Base-by-base conservation (phyloP, 305 asterid genomes). In the Ruellia speciosa region DNA sequence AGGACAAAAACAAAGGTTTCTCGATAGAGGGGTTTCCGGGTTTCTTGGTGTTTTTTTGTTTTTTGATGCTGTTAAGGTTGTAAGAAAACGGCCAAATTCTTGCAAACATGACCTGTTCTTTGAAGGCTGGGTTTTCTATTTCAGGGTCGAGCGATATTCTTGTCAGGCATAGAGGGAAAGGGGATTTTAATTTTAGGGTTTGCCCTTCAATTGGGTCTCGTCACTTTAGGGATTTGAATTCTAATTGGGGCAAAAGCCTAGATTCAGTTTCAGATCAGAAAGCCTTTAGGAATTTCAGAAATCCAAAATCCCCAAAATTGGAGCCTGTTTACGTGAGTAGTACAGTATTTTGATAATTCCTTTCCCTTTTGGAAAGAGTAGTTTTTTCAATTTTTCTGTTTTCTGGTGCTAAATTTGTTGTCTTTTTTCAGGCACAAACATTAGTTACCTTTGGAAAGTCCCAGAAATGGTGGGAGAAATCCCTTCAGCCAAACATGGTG, bases 381-480 rank as follows among this genome's bases (percentile, higher is more conserved):
- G 45, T 46, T 39, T 4, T 14, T 14, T 39, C 48, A 13, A 6
- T n/a, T 4, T 45, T 45, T n/a, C 18, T 5, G 14, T 0, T 34
- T 9, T 45, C 9, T 46, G 15, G 7, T 2, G 13, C 53, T 41
- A 24, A 24, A 37, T 47, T 43, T 43, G 16, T 17, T 39, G 39
- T 15, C 3, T 43, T 34, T n/a, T 65, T 71, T 53, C 63, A 83
- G 95, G 94, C 86, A 24, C 92, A 77, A 35, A 61, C 79, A 53
- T 59, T 75, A 14, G 33, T 68, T 56, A 72, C 74, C 55, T 61
- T 86, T 43, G 69, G 76, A 50, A 88, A 65, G 73, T 49, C 80
- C 68, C 56, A 63, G 71, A 82, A 78, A 68, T 89, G 97, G 97
- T 86, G 97, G 97, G 94, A 89, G 56, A 89, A 89, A 52, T 70